Conservation (phyloP, 768 basidiomycete genomes). For the Termitomyces sp. region DNA sequence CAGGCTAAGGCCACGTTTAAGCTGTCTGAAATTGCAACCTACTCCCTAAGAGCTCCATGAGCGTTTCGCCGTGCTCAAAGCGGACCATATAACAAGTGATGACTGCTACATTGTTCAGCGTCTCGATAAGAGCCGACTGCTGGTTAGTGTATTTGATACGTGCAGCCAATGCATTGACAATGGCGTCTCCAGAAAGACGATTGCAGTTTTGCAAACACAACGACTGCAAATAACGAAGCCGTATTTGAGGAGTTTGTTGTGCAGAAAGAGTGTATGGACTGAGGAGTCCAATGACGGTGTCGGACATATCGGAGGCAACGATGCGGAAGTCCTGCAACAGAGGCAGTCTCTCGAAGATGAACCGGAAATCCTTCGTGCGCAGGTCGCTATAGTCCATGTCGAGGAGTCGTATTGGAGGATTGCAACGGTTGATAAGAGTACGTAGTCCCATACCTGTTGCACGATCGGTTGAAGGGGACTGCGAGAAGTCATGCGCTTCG, state of each 20-base stretch:
- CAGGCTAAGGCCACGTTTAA: background rate
- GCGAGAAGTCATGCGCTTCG: constrained; percentile 67
- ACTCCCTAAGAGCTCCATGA: constrained; percentile 21
- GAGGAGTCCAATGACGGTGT: constrained; percentile 60
- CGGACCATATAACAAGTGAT: constrained; percentile 32
- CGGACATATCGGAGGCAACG: constrained; percentile 77
- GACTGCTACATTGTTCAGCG: constrained; percentile 29
- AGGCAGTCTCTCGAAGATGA: constrained; percentile 53
- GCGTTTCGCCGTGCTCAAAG: constrained; percentile 20
- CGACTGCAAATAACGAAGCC: constrained; percentile 48
- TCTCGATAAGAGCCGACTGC: constrained; percentile 16
- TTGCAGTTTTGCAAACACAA: constrained; percentile 60
- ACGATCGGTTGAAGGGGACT: constrained; percentile 70
- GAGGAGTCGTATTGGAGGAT: constrained; percentile 58
- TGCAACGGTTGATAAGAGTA: constrained; percentile 50
- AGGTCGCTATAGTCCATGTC: constrained; percentile 82
- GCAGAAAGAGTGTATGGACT: constrained; percentile 28
- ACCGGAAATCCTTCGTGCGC: constrained; percentile 76
- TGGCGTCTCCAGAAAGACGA: constrained; percentile 49
- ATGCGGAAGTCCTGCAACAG: constrained; percentile 62
- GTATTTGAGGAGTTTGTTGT: constrained; percentile 25
- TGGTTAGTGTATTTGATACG: constrained; percentile 39
- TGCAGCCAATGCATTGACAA: constrained; percentile 45
- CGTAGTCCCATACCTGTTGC: constrained; percentile 80
- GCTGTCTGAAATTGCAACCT: constrained; percentile 15